Conservation (phyloP, 2,329 filamentous ascomycete genomes). For the Colletotrichum karsti region DNA sequence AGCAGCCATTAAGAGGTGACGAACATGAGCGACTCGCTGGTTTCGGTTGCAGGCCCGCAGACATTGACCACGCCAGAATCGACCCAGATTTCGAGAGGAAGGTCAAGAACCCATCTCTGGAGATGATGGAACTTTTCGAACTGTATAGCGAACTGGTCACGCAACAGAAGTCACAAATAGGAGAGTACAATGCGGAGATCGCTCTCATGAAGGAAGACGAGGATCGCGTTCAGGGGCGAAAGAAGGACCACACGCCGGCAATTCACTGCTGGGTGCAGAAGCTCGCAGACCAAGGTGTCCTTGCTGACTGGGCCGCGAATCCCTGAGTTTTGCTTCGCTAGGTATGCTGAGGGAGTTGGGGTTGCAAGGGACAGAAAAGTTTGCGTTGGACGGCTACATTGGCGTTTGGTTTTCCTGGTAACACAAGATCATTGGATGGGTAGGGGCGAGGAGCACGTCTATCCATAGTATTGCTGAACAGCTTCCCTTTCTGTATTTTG, state of each 20-base stretch:
- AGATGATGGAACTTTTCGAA: slow-evolving; percentile 38
- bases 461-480: background rate
- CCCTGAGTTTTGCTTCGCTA: background rate
- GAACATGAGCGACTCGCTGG: slow-evolving; percentile 36
- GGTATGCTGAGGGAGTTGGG: no score
- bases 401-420: background rate
- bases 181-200: slow-evolving; percentile 58
- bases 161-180: slow-evolving; percentile 51
- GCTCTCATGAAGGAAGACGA: slow-evolving; percentile 55
- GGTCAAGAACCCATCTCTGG: slow-evolving; percentile 1
- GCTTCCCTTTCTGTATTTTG: background rate
- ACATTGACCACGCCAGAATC: slow-evolving; percentile 34
- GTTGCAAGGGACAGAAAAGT: background rate
- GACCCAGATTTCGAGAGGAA: slow-evolving; percentile 10
- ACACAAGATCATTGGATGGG: background rate
- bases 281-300: slow-evolving; percentile 71
- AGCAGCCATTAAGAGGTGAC: slow-evolving; percentile 32
- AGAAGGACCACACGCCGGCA: slow-evolving; percentile 74
- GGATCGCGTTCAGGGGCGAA: slow-evolving; percentile 60
- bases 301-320: slow-evolving; percentile 53
- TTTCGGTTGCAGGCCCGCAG: slow-evolving; percentile 37
- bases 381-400: background rate
- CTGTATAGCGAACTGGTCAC: slow-evolving; percentile 48
- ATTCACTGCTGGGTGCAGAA: slow-evolving; percentile 75
- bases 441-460: background rate